Evolutionary conservation across 2,329 filamentous ascomycete genomes (phyloP).

Genomic region (Talaromyces marneffei): DNA sequence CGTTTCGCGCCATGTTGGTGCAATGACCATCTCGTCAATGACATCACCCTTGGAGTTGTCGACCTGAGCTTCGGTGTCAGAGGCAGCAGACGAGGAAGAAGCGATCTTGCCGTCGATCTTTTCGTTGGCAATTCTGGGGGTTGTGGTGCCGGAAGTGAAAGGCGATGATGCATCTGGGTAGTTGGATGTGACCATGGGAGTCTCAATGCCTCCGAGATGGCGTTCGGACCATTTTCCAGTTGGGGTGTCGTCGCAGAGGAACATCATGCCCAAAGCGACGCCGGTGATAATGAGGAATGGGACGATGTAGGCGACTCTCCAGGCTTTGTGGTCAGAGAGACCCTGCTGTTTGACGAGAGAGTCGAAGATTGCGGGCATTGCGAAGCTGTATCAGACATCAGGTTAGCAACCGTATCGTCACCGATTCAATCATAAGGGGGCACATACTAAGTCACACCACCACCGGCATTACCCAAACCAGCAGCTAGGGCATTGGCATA

Average conservation of each 20-base stretch:
- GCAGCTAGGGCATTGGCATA: constrained; percentile 81
- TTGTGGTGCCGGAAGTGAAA: constrained; percentile 19
- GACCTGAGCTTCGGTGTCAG: constrained; percentile 36
- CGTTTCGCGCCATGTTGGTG: constrained; percentile 57
- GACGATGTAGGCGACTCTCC: constrained; percentile 79
- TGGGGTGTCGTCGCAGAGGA: constrained; percentile 75
- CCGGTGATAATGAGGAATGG: constrained; percentile 69
- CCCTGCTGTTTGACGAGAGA: constrained; percentile 58
- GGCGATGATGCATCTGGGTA: neutral
- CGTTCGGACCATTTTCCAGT: constrained; percentile 76
- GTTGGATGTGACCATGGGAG: constrained; percentile 18
- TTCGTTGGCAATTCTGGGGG: constrained; percentile 22
- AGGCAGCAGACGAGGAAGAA: neutral
- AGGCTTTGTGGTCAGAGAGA: constrained; percentile 62
- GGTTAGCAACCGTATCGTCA: neutral
- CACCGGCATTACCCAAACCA: constrained; percentile 80
- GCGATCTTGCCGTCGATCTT: constrained; percentile 19
- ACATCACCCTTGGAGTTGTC: constrained; percentile 37
- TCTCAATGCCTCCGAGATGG: constrained; percentile 48
- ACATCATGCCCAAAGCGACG: constrained; percentile 62
- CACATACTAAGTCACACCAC: constrained; percentile 70
- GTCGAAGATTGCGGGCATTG: constrained; percentile 87
- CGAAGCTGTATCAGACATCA: constrained; percentile 48
- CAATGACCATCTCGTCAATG: constrained; percentile 55
- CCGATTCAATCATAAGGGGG: neutral